phyloP scores from a whole-genome alignment of 176 grass and related monocot species.

The Ensete ventricosum region DNA sequence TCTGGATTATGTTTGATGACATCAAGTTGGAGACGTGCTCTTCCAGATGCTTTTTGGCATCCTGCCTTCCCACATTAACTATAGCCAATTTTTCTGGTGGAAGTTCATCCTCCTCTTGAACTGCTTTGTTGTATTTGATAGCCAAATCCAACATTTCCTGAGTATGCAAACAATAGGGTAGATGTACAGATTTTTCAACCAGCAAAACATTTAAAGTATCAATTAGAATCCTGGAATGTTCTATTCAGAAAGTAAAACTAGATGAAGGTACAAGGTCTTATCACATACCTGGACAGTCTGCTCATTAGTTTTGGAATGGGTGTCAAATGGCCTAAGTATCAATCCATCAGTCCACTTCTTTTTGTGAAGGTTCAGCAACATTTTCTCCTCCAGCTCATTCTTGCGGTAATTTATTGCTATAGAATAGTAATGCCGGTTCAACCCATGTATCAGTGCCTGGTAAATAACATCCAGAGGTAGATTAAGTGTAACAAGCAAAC shows the following conservation, averaged over 20 bases:
- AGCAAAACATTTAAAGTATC: background rate
- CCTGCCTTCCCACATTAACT: slow-evolving; percentile 83
- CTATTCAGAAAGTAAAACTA: background rate
- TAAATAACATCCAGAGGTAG: background rate
- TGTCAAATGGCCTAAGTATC: slow-evolving; percentile 69
- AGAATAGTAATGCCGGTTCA: slow-evolving; percentile 97
- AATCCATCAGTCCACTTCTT: slow-evolving; percentile 98
- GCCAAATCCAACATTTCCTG: slow-evolving; percentile 94
- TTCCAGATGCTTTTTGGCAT: slow-evolving; percentile 95
- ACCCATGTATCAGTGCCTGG: slow-evolving; percentile 87
- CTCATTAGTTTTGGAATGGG: slow-evolving; percentile 86
- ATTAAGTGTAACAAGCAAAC: background rate
- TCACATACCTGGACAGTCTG: slow-evolving; percentile 74
- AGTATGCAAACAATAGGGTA: background rate
- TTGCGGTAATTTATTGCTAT: slow-evolving; percentile 99
- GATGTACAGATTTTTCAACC: background rate
- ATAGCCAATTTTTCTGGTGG: slow-evolving; percentile 87
- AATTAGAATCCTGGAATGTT: too few relatives aligned
- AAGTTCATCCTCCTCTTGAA: slow-evolving; percentile 94
- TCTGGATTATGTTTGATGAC: slow-evolving; percentile 95
- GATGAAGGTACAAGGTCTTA: background rate
- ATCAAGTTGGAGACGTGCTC: slow-evolving; percentile 96
- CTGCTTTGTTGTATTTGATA: slow-evolving; percentile 93
- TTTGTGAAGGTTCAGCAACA: slow-evolving; percentile 90
- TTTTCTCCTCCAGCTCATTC: slow-evolving; percentile 97